Conservation (phyloP, 164 flowering plant species). For the Macadamia integrifolia region DNA sequence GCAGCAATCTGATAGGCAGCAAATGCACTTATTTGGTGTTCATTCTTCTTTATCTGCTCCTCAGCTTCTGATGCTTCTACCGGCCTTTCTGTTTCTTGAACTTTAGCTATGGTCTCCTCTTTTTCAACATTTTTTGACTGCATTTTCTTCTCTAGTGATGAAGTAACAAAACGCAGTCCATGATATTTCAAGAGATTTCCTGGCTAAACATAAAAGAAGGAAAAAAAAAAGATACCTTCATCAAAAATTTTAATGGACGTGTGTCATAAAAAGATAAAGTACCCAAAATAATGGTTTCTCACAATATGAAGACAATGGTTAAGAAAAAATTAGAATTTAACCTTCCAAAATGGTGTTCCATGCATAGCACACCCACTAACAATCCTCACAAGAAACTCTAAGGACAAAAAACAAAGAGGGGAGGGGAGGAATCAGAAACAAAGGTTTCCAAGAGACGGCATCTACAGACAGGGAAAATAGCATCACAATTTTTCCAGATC, state of each 20-base stretch:
- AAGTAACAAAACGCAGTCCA: constrained; percentile 61
- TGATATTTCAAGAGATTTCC: constrained; percentile 50
- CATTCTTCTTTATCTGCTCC: constrained; percentile 27
- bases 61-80: constrained; percentile 20
- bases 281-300: neutral
- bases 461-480: no score
- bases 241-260: neutral
- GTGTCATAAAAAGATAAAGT: neutral
- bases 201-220: constrained; percentile 33
- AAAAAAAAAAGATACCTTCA: neutral
- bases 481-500: no score
- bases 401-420: neutral
- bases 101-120: constrained; percentile 24
- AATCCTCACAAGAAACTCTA: neutral
- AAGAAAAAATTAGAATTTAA: no score
- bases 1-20: constrained; percentile 79
- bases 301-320: neutral
- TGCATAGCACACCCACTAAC: neutral
- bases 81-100: constrained; percentile 15
- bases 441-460: no score
- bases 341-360: no score
- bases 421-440: no score
- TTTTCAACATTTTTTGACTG: constrained; percentile 30
- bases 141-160: constrained; percentile 70
- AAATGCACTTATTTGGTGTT: constrained; percentile 47